Conservation (phyloP, 176 grass and related monocot species). For the Typha latifolia region DNA sequence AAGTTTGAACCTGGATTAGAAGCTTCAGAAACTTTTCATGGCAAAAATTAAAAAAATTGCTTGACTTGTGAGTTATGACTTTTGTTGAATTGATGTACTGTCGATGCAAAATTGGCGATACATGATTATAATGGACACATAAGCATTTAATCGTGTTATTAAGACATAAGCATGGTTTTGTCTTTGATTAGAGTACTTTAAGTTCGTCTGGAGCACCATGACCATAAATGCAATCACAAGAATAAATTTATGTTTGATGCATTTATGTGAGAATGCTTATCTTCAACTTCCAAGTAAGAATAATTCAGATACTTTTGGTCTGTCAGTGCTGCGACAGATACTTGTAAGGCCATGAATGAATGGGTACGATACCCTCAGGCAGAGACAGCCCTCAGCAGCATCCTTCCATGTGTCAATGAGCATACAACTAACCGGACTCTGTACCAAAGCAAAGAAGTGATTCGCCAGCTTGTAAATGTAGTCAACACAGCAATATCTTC, state of each 20-base stretch:
- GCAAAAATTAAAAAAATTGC: neutral
- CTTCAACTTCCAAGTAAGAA: constrained; percentile 7
- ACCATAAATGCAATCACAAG: neutral
- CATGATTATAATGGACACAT: no score
- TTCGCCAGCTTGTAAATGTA: constrained; percentile 53
- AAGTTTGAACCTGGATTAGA: neutral
- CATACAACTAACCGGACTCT: constrained; percentile 72
- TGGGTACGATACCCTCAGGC: constrained; percentile 76
- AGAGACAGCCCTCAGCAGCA: constrained; percentile 74
- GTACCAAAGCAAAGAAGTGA: constrained; percentile 79
- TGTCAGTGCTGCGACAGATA: constrained; percentile 60
- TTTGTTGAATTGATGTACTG: neutral
- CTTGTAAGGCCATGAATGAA: constrained; percentile 77
- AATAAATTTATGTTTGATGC: neutral
- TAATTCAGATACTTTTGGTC: neutral
- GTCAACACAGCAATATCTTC: constrained; percentile 75
- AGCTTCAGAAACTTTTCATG: neutral
- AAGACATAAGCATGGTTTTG: neutral
- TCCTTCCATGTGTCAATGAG: constrained; percentile 89
- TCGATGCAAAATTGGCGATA: no score
- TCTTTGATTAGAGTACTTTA: neutral
- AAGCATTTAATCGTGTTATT: no score
- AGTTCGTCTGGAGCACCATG: neutral
- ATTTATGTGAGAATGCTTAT: neutral
- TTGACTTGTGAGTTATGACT: neutral